These are phyloP conservation scores for Euphorbia tirucalli DNA, from an alignment of 345 rosid species.

Conservation along the genomic window DNA sequence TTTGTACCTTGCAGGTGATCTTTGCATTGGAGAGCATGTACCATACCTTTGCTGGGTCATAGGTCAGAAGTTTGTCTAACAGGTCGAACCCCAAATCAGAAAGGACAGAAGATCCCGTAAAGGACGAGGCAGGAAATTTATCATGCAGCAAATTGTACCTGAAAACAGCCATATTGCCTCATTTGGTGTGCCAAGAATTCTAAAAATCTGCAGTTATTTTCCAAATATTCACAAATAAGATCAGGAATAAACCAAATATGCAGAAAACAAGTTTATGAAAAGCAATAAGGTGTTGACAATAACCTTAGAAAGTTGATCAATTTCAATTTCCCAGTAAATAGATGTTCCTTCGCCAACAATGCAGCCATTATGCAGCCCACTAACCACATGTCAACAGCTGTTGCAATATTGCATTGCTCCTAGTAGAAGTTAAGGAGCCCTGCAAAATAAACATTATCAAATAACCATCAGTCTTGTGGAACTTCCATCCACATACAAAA, in stretches of 20 bases:
- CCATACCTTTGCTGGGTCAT: constrained; percentile 69
- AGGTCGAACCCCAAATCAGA: constrained; percentile 85
- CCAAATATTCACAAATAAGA: not conserved
- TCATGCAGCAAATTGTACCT: constrained; percentile 70
- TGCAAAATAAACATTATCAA: constrained; percentile 29
- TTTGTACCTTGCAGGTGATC: constrained; percentile 16
- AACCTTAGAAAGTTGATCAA: constrained; percentile 76
- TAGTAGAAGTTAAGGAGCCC: constrained; percentile 82
- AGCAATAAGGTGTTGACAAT: not conserved
- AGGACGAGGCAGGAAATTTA: constrained; percentile 76
- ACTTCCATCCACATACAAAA: not conserved
- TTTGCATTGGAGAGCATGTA: not conserved
- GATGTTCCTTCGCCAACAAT: constrained; percentile 61
- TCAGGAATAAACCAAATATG: not conserved
- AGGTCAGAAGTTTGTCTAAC: constrained; percentile 58
- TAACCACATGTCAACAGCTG: constrained; percentile 96
- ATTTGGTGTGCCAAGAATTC: constrained; percentile 73
- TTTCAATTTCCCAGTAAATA: constrained; percentile 68
- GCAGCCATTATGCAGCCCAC: constrained; percentile 94
- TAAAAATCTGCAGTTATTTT: constrained; percentile 57
- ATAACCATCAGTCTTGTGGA: constrained; percentile 15
- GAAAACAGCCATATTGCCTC: constrained; percentile 61
- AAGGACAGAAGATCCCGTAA: constrained; percentile 66
- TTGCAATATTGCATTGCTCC: constrained; percentile 78
- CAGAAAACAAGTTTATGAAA: not conserved